Evolutionary conservation across 164 flowering plant species (phyloP), one percentile per base, ranked within the genome.

Genomic region (Macadamia tetraphylla): DNA sequence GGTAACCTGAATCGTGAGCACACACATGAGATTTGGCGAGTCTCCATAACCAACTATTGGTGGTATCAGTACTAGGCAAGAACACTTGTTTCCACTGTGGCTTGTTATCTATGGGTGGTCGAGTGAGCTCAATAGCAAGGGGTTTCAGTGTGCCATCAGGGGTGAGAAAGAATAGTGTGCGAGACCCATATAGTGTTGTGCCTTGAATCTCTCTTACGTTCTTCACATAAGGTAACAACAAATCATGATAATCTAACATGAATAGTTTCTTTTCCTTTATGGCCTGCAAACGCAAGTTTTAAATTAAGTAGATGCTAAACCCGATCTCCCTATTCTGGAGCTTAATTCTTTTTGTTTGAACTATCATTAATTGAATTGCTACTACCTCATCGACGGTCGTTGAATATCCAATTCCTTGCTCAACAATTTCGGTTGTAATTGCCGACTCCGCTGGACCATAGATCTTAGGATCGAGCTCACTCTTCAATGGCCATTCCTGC

Each of bases 61-160:
- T 78, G 44, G 78, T 57, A 55, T 76, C 48, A 9, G 18, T 17
- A 17, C 13, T 32, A 23, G 84, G 80, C 0, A 64, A 60, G 70
- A 49, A 78, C 23, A 73, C 83, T 52, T 73, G 62, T 62, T 74
- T 71, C 79, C 81, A 80, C 48, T 71, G 81, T 0, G 78, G 81
- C 70, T 78, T 81, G 0, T 51, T 74, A 13, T 68, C 75, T 0
- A 58, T n/a, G 0, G 75, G 76, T 11, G 86, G 86, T n/a, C 82
- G 74, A 35, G 77, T 75, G 14, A 83, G 78, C 61, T 83, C 86
- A 64, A 81, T 81, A 32, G 81, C 84, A 3, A 83, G 14, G 4
- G 82, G 82, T 77, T 56, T 81, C 57, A 83, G 67, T 8, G 81
- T 75, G 61, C 64, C 66, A 0, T 35, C 55, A 11, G 65, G 62